Percentiles rank a stretch among this genome's conserved stretches.
Evolutionary conservation across 345 rosid genomes (phyloP).

Genomic region (Brassica nigra): DNA sequence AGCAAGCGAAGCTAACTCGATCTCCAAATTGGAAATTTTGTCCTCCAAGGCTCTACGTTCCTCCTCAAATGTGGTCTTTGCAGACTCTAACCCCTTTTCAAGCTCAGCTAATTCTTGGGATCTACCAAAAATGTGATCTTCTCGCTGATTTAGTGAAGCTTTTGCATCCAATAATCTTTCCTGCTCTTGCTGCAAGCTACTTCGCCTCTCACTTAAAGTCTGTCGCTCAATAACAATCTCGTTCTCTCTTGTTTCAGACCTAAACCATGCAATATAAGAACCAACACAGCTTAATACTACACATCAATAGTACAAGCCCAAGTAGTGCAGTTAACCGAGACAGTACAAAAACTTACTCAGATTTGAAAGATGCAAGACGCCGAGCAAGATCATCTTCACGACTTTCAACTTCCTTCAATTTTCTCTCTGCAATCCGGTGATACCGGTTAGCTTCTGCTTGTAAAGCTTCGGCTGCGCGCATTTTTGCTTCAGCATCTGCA

Average conservation of each 20-base stretch:
- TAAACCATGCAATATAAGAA: conserved; percentile 30
- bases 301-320: neutral
- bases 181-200: conserved; percentile 74
- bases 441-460: conserved; percentile 70
- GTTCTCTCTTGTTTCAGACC: conserved; percentile 84
- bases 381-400: conserved; percentile 83
- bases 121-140: conserved; percentile 69
- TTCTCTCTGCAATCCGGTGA: conserved; percentile 83
- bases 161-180: conserved; percentile 77
- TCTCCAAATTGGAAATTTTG: conserved; percentile 62
- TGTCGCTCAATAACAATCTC: conserved; percentile 69
- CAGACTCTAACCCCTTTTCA: conserved; percentile 63
- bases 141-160: conserved; percentile 79
- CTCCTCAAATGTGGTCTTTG: conserved; percentile 55
- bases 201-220: conserved; percentile 71
- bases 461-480: conserved; percentile 67
- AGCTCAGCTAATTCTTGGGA: conserved; percentile 65
- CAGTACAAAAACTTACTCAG: conserved; percentile 64
- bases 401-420: conserved; percentile 75
- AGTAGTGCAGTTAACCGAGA: conserved; percentile 6
- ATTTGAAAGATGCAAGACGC: conserved; percentile 60
- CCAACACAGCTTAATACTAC: conserved; percentile 5
- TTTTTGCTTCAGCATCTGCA: conserved; percentile 64
- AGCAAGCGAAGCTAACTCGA: conserved; percentile 49
- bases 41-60: conserved; percentile 55